Percentiles rank a stretch among this genome's conserved stretches.
phyloP scores from a whole-genome alignment of 192 early-diverging fungal genomes.

The Gryganskiella cystojenkinii region DNA sequence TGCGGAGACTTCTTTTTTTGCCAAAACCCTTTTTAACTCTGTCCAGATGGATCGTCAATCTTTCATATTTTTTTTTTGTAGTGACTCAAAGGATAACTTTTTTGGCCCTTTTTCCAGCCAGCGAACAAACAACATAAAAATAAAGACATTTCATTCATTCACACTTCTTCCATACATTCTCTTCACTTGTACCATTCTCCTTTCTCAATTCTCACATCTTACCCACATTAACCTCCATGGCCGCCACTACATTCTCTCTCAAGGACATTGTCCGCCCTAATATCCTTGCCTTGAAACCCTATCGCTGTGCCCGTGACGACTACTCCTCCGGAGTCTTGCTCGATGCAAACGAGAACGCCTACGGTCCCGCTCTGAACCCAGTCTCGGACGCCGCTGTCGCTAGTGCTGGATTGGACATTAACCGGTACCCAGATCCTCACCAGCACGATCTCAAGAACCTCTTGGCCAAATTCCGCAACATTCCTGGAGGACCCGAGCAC shows the following conservation, averaged over 20 bases:
- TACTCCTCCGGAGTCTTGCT: slow-evolving; percentile 93
- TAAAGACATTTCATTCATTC: slow-evolving; percentile 2
- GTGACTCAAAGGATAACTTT: background rate
- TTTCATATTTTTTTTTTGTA: background rate
- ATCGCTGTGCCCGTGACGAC: slow-evolving; percentile 99
- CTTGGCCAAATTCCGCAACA: slow-evolving; percentile 74
- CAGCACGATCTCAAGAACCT: slow-evolving; percentile 85
- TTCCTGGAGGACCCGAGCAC: slow-evolving; percentile 70
- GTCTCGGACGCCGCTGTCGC: slow-evolving; percentile 39
- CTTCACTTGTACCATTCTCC: background rate
- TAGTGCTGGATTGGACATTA: slow-evolving; percentile 64
- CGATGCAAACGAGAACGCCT: slow-evolving; percentile 99
- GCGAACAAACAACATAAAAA: too few species aligned
- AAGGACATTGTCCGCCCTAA: slow-evolving; percentile 81
- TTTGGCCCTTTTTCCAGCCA: too few species aligned
- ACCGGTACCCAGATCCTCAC: slow-evolving; percentile 97
- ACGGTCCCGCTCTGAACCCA: slow-evolving; percentile 67
- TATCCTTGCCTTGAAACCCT: slow-evolving; percentile 85
- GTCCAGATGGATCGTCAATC: background rate
- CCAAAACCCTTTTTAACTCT: background rate
- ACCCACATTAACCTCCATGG: slow-evolving; percentile 9
- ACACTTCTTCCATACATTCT: background rate
- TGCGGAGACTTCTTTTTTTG: background rate
- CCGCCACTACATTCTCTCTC: slow-evolving; percentile 61
- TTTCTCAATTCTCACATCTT: background rate